phyloP scores from a whole-genome alignment of 225 moss, liverwort and hornwort genomes.

The Climacium dendroides region DNA sequence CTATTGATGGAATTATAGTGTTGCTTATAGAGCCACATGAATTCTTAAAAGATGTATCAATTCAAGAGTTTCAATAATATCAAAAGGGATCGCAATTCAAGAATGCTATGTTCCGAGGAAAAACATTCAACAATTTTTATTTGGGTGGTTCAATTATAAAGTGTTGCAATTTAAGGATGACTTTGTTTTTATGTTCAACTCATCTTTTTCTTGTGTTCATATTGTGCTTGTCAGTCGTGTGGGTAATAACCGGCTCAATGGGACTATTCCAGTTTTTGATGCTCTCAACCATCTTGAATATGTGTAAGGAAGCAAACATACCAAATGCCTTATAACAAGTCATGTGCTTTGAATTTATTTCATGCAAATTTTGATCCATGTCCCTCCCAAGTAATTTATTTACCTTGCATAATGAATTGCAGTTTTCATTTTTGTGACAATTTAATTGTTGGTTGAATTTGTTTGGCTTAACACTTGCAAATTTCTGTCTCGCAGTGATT shows the following conservation, averaged over 20 bases:
- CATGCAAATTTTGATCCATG: background rate
- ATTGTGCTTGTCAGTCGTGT: slow-evolving; percentile 25
- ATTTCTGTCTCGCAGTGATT: slow-evolving; percentile 25
- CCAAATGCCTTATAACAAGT: background rate
- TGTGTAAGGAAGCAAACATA: slow-evolving; percentile 13
- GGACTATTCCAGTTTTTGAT: slow-evolving; percentile 34
- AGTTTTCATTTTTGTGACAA: background rate
- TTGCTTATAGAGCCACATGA: background rate
- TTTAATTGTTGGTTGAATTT: background rate
- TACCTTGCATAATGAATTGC: background rate
- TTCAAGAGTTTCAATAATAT: background rate
- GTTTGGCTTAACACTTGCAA: background rate
- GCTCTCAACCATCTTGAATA: slow-evolving; percentile 26
- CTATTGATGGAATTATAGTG: background rate
- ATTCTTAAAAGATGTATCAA: background rate
- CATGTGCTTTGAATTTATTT: background rate
- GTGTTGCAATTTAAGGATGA: background rate
- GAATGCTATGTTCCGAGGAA: background rate
- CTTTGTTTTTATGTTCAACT: background rate
- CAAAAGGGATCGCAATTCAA: background rate
- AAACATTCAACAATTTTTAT: background rate
- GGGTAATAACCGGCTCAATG: slow-evolving; percentile 23
- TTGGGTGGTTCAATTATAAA: background rate
- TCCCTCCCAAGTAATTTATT: background rate
- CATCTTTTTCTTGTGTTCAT: background rate